Evolutionary conservation across 192 early-diverging fungal species (phyloP).

Genomic region (Coemansia sp.): DNA sequence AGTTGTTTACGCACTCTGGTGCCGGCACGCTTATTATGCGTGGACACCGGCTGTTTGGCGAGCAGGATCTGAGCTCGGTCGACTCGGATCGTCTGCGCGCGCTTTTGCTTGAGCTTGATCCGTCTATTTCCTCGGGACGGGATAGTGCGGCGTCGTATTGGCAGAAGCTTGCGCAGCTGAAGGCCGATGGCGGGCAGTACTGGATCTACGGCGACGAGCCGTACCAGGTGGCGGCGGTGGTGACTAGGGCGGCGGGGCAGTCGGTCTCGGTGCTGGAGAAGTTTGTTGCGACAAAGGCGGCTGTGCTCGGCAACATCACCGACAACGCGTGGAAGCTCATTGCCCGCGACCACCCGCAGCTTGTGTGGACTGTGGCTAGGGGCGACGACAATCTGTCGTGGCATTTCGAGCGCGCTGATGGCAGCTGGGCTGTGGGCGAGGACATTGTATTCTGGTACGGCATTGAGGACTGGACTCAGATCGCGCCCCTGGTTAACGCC

Average conservation of each 20-base stretch:
- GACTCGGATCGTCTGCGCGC: slow-evolving; percentile 83
- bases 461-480: slow-evolving; percentile 75
- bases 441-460: slow-evolving; percentile 96
- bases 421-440: slow-evolving; percentile 65
- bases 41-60: slow-evolving; percentile 85
- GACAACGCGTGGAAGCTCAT: slow-evolving; percentile 95
- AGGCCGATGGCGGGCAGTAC: slow-evolving; percentile 57
- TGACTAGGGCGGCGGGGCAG: slow-evolving; percentile 58
- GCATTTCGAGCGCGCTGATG: slow-evolving; percentile 96
- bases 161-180: slow-evolving; percentile 59
- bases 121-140: slow-evolving; percentile 61
- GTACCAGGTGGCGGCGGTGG: slow-evolving; percentile 88
- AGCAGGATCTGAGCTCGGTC: slow-evolving; percentile 64
- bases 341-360: slow-evolving; percentile 74
- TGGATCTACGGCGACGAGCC: slow-evolving; percentile 92
- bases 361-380: slow-evolving; percentile 83
- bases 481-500: slow-evolving; percentile 66
- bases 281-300: slow-evolving; percentile 84
- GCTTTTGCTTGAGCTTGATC: slow-evolving; percentile 76
- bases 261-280: slow-evolving; percentile 80
- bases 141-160: slow-evolving; percentile 75
- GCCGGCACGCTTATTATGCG: slow-evolving; percentile 97
- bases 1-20: slow-evolving; percentile 97
- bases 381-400: slow-evolving; percentile 82
- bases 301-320: slow-evolving; percentile 90